Conservation (phyloP, 441 rosid genomes). For the Gossypium gossypioides region DNA sequence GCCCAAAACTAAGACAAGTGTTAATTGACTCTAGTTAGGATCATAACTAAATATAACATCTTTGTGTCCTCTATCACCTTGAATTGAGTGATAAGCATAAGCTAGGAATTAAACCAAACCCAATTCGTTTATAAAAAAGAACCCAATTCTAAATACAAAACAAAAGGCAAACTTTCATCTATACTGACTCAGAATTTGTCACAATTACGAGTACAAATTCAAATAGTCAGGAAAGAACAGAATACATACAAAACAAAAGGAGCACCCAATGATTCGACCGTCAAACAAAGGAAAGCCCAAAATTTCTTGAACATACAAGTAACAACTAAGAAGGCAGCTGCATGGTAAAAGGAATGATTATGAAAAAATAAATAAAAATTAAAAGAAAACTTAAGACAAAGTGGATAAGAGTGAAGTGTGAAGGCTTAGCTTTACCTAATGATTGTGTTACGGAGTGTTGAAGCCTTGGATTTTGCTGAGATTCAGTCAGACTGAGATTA, state of each 20-base stretch:
- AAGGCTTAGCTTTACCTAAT: neutral
- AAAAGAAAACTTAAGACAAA: neutral
- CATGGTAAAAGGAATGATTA: neutral
- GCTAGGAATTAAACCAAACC: neutral
- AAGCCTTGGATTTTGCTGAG: neutral
- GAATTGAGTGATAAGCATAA: neutral
- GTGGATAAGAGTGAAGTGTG: neutral
- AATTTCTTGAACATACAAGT: neutral
- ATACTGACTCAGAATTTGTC: neutral
- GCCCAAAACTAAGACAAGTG: neutral
- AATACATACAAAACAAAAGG: neutral
- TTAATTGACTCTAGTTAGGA: neutral
- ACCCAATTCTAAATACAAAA: neutral
- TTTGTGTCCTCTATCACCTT: neutral
- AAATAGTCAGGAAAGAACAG: neutral
- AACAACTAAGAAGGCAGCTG: neutral
- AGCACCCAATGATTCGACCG: neutral
- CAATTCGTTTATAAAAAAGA: neutral
- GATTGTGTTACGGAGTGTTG: neutral
- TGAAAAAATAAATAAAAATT: neutral
- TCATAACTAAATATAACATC: neutral
- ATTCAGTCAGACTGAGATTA: neutral
- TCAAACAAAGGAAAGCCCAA: constrained; percentile 6
- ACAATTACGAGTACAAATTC: neutral
- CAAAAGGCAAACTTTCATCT: neutral